Conservation (phyloP, 495 filamentous ascomycete genomes). For the Xylaria telfairii region DNA sequence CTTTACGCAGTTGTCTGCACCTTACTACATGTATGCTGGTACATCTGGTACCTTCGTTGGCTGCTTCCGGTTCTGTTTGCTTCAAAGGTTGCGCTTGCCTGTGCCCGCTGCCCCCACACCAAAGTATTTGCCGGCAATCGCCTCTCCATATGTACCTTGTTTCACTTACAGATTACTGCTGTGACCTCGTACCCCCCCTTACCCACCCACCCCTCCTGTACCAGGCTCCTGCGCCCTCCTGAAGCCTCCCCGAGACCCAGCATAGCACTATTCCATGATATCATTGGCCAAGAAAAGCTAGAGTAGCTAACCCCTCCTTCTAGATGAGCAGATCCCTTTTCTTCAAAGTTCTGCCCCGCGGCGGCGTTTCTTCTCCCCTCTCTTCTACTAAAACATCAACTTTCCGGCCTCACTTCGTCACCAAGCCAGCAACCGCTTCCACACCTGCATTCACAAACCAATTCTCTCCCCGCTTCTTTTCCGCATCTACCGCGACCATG, state of each 20-base stretch:
- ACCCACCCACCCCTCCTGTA: constrained; percentile 22
- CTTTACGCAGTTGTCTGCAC: neutral
- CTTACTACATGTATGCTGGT: too few species aligned
- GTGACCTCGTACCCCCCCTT: constrained; percentile 12
- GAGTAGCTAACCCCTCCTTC: constrained; percentile 30
- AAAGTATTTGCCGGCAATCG: constrained; percentile 19
- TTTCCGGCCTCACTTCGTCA: constrained; percentile 25
- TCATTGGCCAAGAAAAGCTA: constrained; percentile 27
- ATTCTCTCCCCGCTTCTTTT: constrained; percentile 57
- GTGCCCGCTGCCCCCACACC: constrained; percentile 14
- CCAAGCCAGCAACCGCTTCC: constrained; percentile 20
- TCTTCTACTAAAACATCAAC: constrained; percentile 24
- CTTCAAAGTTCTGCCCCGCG: constrained; percentile 29
- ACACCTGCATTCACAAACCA: constrained; percentile 22
- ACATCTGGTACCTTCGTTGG: constrained; percentile 3
- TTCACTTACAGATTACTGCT: neutral
- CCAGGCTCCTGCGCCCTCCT: constrained; percentile 16
- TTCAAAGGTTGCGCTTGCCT: neutral
- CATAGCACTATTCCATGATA: constrained; percentile 26
- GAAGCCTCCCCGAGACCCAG: constrained; percentile 23
- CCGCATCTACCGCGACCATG: constrained; percentile 70
- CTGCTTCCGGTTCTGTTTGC: constrained; percentile 7
- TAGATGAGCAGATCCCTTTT: constrained; percentile 30
- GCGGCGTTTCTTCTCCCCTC: constrained; percentile 28
- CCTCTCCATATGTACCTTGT: constrained; percentile 8